Percentiles rank a stretch among this genome's conserved stretches.
Conservation (phyloP, 1,284 basidiomycete genomes). For the Naganishia sp. region DNA sequence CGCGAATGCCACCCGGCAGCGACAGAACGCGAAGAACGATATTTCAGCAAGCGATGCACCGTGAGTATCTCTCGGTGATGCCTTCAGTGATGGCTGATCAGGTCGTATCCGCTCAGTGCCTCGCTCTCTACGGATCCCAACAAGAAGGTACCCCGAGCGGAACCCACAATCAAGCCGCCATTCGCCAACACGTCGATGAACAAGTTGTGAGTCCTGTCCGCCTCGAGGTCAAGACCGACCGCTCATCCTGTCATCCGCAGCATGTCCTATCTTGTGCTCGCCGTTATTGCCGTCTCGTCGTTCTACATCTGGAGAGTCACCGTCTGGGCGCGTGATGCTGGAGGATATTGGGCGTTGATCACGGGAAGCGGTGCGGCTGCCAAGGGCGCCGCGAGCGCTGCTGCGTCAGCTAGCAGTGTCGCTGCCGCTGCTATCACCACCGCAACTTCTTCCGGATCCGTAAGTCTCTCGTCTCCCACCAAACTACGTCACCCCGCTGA, state of each 20-base stretch:
- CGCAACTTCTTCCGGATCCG: constrained; percentile 5
- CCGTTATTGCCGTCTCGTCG: constrained; percentile 42
- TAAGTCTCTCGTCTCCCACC: background rate
- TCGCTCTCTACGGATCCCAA: constrained; percentile 44
- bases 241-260: constrained; percentile 34
- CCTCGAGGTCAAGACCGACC: background rate
- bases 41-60: constrained; percentile 22
- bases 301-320: constrained; percentile 52
- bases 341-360: constrained; percentile 53
- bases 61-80: constrained; percentile 5
- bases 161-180: constrained; percentile 51
- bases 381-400: constrained; percentile 25
- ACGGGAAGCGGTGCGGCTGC: constrained; percentile 43
- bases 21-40: constrained; percentile 23
- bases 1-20: constrained; percentile 4
- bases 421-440: constrained; percentile 22
- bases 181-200: constrained; percentile 50
- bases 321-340: constrained; percentile 49
- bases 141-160: constrained; percentile 45
- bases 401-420: constrained; percentile 31
- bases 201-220: constrained; percentile 45
- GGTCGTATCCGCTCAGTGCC: constrained; percentile 27
- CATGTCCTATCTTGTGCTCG: constrained; percentile 48
- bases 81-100: background rate
- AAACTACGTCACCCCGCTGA: background rate